These are phyloP conservation scores for Kingdonia uniflora DNA, from an alignment of 164 flowering plant genomes.

Conservation along the genomic window DNA sequence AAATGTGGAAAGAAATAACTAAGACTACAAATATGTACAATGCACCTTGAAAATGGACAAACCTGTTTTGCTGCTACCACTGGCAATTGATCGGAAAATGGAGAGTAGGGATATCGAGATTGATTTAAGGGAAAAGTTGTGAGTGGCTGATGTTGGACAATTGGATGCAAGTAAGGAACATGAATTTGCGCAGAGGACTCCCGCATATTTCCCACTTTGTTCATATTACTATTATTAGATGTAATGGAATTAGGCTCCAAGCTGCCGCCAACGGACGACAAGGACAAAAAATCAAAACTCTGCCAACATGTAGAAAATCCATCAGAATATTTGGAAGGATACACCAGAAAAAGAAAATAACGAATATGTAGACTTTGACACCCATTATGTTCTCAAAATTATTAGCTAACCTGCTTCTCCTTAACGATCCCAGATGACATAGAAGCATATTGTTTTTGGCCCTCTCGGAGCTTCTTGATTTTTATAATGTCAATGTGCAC, in stretches of 20 bases:
- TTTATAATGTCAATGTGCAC: conserved; percentile 16
- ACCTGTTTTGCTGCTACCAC: too few relatives aligned
- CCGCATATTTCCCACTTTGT: conserved; percentile 11
- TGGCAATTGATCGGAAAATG: too few relatives aligned
- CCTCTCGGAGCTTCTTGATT: conserved; percentile 19
- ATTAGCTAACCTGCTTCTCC: conserved; percentile 36
- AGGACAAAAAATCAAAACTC: conserved; percentile 45
- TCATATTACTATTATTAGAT: conserved; percentile 3
- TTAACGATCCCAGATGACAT: conserved; percentile 10
- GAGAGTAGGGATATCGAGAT: conserved; percentile 24
- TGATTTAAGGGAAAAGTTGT: conserved; percentile 24
- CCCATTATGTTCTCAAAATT: neutral
- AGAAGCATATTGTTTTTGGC: too few relatives aligned
- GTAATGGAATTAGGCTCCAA: conserved; percentile 12
- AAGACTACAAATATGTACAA: too few relatives aligned
- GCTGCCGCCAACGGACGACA: conserved; percentile 29
- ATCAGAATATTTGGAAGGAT: conserved; percentile 11
- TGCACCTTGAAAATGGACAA: too few relatives aligned
- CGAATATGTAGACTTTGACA: neutral
- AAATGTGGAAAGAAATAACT: too few relatives aligned
- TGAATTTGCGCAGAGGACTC: conserved; percentile 20
- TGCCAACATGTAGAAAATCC: conserved; percentile 16
- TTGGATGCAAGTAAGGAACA: conserved; percentile 28
- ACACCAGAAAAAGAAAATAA: neutral
- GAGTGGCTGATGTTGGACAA: conserved; percentile 24